These are phyloP conservation scores for Boletus coccyginus DNA, from an alignment of 768 basidiomycete species.

Conservation along the genomic window DNA sequence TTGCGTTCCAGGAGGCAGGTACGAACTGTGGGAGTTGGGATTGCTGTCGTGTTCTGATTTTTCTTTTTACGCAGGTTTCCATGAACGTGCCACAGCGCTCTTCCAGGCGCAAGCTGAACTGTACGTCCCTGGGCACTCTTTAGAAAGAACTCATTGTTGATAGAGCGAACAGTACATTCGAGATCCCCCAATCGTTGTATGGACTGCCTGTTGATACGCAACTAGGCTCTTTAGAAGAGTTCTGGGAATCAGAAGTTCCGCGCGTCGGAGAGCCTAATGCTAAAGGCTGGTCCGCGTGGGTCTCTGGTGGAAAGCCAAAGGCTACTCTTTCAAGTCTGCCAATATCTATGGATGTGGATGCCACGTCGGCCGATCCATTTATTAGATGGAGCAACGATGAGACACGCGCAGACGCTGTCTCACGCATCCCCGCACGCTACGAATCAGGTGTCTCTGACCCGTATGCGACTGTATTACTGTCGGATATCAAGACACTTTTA, in stretches of 20 bases:
- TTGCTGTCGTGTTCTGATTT: conserved; percentile 1
- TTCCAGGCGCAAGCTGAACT: conserved; percentile 84
- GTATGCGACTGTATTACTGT: conserved; percentile 68
- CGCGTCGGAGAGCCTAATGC: conserved; percentile 69
- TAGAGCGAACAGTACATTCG: conserved; percentile 49
- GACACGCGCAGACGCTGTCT: conserved; percentile 41
- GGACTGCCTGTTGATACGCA: conserved; percentile 44
- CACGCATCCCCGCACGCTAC: conserved; percentile 53
- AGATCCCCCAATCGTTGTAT: conserved; percentile 46
- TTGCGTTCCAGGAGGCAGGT: conserved; percentile 68
- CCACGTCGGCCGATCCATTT: conserved; percentile 57
- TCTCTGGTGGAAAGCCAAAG: conserved; percentile 42
- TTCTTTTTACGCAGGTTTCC: conserved; percentile 47
- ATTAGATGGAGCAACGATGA: conserved; percentile 64
- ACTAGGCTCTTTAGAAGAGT: conserved; percentile 66
- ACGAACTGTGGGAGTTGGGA: conserved; percentile 14
- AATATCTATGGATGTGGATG: conserved; percentile 17
- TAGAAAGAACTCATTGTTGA: conserved; percentile 4
- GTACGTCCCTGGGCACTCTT: conserved; percentile 40
- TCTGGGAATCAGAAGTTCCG: conserved; percentile 82
- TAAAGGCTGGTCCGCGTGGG: conserved; percentile 69
- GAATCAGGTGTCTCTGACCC: conserved; percentile 58
- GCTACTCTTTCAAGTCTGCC: conserved; percentile 2
- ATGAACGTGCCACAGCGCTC: conserved; percentile 71
- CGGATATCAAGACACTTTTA: conserved; percentile 63